A percentile compares a stretch with the other conserved stretches of the same genome.
These are phyloP conservation scores for Salinomyces thailandicus DNA, from an alignment of 2,329 filamentous ascomycete species.

Conservation along the genomic window DNA sequence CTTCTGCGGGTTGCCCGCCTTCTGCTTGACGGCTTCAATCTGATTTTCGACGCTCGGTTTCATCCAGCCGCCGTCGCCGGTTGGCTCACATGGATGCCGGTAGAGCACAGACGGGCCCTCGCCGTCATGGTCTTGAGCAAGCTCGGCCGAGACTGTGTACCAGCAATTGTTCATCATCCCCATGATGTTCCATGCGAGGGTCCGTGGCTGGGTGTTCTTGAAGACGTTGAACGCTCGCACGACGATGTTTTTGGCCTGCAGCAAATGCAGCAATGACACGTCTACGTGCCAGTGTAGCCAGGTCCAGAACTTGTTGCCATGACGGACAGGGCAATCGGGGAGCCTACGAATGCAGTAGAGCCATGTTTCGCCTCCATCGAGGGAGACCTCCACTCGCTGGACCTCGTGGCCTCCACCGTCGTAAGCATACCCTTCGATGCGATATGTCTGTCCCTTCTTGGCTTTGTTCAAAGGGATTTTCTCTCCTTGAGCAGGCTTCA, in stretches of 20 bases:
- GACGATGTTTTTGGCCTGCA: constrained; percentile 33
- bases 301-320: constrained; percentile 46
- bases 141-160: constrained; percentile 37
- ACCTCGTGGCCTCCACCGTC: constrained; percentile 42
- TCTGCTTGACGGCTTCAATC: constrained; percentile 36
- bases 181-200: constrained; percentile 40
- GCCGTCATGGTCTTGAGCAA: constrained; percentile 25
- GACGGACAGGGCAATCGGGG: constrained; percentile 39
- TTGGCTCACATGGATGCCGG: constrained; percentile 38
- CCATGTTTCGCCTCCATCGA: constrained; percentile 40
- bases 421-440: constrained; percentile 40
- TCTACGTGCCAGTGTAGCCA: constrained; percentile 46
- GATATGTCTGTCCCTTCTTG: constrained; percentile 32
- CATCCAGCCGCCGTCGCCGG: constrained; percentile 42
- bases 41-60: constrained; percentile 36
- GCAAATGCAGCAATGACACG: constrained; percentile 34
- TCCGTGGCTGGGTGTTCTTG: constrained; percentile 42
- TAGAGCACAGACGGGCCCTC: constrained; percentile 31
- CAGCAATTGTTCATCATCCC: constrained; percentile 48
- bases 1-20: constrained; percentile 37
- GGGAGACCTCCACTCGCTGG: constrained; percentile 39
- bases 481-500: constrained; percentile 38
- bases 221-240: constrained; percentile 42
- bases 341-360: constrained; percentile 40
- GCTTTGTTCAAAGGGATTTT: constrained; percentile 31